phyloP scores from a whole-genome alignment of 2,329 filamentous ascomycete genomes.

The Macrophomina pseudophaseolina region DNA sequence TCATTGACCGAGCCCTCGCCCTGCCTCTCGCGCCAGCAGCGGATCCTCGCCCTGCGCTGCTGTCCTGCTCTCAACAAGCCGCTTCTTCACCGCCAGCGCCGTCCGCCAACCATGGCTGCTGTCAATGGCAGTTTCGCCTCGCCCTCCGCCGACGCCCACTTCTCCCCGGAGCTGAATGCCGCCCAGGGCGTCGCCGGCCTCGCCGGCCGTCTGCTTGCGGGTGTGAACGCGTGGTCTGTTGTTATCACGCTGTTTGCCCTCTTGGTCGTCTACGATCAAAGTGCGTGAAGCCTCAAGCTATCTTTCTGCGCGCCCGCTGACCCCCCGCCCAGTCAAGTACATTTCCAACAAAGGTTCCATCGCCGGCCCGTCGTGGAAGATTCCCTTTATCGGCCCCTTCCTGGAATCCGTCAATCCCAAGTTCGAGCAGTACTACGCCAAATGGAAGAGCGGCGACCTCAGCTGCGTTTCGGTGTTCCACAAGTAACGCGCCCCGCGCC shows the following conservation, averaged over 20 bases:
- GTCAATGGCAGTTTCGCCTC: conserved; percentile 47
- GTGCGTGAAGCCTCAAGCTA: conserved; percentile 59
- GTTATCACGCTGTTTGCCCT: conserved; percentile 72
- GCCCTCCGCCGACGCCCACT: conserved; percentile 46
- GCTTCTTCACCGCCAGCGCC: conserved; percentile 11
- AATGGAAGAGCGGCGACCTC: conserved; percentile 89
- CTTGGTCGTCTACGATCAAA: conserved; percentile 85
- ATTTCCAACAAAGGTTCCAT: conserved; percentile 53
- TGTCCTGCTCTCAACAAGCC: background rate
- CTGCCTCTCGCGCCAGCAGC: background rate
- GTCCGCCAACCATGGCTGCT: conserved; percentile 28
- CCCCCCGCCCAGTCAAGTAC: conserved; percentile 49
- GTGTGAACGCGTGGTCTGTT: conserved; percentile 56
- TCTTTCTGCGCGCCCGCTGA: conserved; percentile 29
- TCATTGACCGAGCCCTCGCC: conserved; percentile 12
- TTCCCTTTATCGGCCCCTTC: conserved; percentile 80
- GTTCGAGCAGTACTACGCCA: conserved; percentile 87
- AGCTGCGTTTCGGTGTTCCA: conserved; percentile 99
- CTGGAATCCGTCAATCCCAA: conserved; percentile 89
- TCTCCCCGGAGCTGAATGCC: conserved; percentile 38
- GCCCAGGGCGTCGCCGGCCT: conserved; percentile 38
- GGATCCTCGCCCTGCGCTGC: background rate
- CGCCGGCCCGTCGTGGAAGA: conserved; percentile 53
- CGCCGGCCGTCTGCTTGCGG: conserved; percentile 38
- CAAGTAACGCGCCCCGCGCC: conserved; percentile 68